Percentiles rank a stretch among this genome's conserved stretches.
Evolutionary conservation across 345 rosid species (phyloP).

Genomic region (Cardamine resedifolia): DNA sequence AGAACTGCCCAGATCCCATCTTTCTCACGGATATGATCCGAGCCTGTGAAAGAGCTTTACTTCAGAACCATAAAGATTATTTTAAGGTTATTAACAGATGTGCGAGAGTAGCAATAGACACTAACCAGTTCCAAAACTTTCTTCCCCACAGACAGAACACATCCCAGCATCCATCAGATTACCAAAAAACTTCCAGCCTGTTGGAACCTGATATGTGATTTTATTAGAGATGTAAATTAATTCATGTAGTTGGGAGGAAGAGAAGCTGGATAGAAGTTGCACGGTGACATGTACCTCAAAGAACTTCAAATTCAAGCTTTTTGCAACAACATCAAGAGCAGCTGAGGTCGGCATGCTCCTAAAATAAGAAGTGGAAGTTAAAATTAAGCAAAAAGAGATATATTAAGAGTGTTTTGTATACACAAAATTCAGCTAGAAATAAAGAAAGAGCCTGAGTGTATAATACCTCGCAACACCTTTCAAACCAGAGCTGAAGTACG

Average conservation of each 20-base stretch:
- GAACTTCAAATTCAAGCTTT: constrained; percentile 76
- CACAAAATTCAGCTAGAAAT: constrained; percentile 2
- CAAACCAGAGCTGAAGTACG: constrained; percentile 89
- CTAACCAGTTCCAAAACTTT: constrained; percentile 99
- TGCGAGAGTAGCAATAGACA: constrained; percentile 14
- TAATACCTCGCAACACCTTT: constrained; percentile 98
- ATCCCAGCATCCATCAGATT: constrained; percentile 98
- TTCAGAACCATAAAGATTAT: neutral
- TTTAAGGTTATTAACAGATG: constrained; percentile 17
- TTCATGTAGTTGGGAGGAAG: neutral
- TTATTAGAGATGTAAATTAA: neutral
- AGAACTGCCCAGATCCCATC: constrained; percentile 99
- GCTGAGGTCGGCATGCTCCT: constrained; percentile 99
- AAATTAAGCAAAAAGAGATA: constrained; percentile 14
- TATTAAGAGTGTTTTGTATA: neutral
- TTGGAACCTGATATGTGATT: constrained; percentile 69
- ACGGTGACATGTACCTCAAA: constrained; percentile 68
- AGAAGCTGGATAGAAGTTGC: constrained; percentile 9
- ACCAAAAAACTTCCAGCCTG: constrained; percentile 99
- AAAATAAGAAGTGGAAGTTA: constrained; percentile 25
- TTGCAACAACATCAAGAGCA: constrained; percentile 97
- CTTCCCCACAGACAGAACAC: constrained; percentile 98
- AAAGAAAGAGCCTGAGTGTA: neutral
- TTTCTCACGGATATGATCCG: constrained; percentile 97
- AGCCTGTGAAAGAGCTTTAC: constrained; percentile 52